Percentiles rank a stretch among this genome's conserved stretches.
Conservation (phyloP, 345 rosid genomes). For the Geranium rotundifolium region DNA sequence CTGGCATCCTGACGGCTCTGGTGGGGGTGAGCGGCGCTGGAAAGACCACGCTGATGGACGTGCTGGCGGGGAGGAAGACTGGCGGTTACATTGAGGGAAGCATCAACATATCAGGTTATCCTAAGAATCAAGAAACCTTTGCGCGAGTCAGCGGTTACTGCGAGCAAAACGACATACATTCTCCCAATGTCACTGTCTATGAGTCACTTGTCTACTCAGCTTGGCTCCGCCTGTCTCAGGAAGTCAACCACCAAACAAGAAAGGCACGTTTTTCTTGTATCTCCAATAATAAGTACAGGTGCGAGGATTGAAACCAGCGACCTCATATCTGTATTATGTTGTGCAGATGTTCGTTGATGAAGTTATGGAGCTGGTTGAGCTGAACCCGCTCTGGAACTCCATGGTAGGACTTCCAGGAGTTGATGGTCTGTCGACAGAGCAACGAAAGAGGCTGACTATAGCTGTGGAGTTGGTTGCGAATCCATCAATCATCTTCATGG, state of each 20-base stretch:
- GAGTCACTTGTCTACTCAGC: conserved; percentile 22
- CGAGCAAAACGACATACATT: conserved; percentile 48
- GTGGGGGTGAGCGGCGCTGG: conserved; percentile 48
- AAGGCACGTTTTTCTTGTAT: conserved; percentile 4
- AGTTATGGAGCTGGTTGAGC: conserved; percentile 24
- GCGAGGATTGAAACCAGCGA: too few relatives aligned
- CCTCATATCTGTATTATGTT: not conserved
- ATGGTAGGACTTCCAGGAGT: conserved; percentile 23
- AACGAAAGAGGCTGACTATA: conserved; percentile 19
- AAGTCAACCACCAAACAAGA: conserved; percentile 9
- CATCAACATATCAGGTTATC: conserved; percentile 31
- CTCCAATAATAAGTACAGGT: not conserved
- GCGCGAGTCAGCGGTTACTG: conserved; percentile 21
- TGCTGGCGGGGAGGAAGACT: conserved; percentile 37
- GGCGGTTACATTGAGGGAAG: conserved; percentile 35
- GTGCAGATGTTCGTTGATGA: conserved; percentile 20
- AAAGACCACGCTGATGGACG: conserved; percentile 45
- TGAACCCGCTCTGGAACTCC: conserved; percentile 15
- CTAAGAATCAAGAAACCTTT: conserved; percentile 31
- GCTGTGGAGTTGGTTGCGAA: conserved; percentile 22
- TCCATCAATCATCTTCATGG: conserved; percentile 62
- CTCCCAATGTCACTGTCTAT: conserved; percentile 31
- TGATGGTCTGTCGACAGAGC: conserved; percentile 22
- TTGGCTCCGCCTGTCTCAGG: conserved; percentile 18
- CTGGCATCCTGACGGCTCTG: conserved; percentile 33